Base-by-base conservation (phyloP, 768 basidiomycete species). In the Kwoniella sp. region DNA sequence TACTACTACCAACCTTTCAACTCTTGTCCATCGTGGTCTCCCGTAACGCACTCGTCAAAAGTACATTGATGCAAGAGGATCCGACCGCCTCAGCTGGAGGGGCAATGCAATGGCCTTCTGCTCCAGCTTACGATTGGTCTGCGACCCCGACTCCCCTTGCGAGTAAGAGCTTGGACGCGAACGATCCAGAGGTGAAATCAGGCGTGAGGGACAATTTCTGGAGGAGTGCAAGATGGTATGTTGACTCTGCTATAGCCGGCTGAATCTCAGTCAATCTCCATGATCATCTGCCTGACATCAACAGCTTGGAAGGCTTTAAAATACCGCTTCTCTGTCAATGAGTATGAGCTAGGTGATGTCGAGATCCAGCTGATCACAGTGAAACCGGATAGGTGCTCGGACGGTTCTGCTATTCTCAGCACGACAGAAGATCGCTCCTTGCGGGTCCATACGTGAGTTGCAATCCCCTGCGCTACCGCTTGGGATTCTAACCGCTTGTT, bases 401-500 rank as follows among this genome's bases (percentile, higher is more conserved):
- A 93, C 70, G 91, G 90, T 0, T 86, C 87, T 2, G 83, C 82
- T 15, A 79, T 88, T 0, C 83, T 95, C 12, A 82, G 85, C 0
- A 86, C 88, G 37, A 88, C 86, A 68, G 91, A 95, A 77, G 86
- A 90, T 68, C 80, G 88, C 24, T 82, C 83, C 0, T 83, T 91
- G 47, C 86, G 88, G 46, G 69, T 86, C 48, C 64, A 82, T 29
- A 64, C 82, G 88, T 88, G 58, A 71, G 85, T 76, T 17, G n/a
- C n/a, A n/a, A n/a, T n/a, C n/a, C n/a, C n/a, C n/a, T n/a, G n/a
- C n/a, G n/a, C n/a, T n/a, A n/a, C n/a, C n/a, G n/a, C n/a, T n/a
- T n/a, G n/a, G n/a, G n/a, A n/a, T n/a, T n/a, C n/a, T n/a, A n/a
- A n/a, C n/a, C n/a, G n/a, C n/a, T n/a, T n/a, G n/a, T n/a, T n/a